Percentiles rank a stretch among this genome's conserved stretches.
Conservation (phyloP, 2,329 filamentous ascomycete species). For the Trichoderma hamatum region DNA sequence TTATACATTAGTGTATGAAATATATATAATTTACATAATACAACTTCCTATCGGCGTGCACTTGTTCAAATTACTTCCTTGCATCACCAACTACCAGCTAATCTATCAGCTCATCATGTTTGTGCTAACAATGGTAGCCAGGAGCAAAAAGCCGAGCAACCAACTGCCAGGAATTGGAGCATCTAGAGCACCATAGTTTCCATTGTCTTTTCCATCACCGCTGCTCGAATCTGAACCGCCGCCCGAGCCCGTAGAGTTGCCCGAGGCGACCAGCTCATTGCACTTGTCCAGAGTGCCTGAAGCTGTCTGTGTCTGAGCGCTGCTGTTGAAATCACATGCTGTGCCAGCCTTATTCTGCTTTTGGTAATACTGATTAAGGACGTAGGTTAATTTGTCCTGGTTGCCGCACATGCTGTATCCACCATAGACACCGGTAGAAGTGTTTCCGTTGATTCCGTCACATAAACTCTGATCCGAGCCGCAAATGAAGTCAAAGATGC, state of each 20-base stretch:
- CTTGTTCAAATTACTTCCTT: neutral
- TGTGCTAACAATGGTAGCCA: neutral
- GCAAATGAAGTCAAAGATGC: constrained; percentile 77
- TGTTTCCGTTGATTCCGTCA: constrained; percentile 68
- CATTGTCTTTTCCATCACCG: neutral
- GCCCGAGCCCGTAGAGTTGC: neutral
- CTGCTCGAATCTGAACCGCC: neutral
- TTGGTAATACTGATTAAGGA: constrained; percentile 73
- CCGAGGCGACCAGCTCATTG: neutral
- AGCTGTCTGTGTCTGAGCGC: constrained; percentile 4
- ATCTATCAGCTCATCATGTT: neutral
- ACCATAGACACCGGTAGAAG: constrained; percentile 70
- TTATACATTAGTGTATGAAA: neutral
- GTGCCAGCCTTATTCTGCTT: neutral
- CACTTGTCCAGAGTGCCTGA: neutral
- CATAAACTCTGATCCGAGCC: constrained; percentile 60
- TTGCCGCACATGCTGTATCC: constrained; percentile 76
- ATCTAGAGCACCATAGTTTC: neutral
- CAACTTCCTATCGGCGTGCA: neutral
- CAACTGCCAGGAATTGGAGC: neutral
- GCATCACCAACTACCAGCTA: neutral
- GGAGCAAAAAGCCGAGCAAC: neutral
- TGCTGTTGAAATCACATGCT: neutral
- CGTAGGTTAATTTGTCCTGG: constrained; percentile 72
- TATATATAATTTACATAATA: neutral